Evolutionary conservation across 257 asterid genomes (phyloP).

Genomic region (Nicotiana paniculata): DNA sequence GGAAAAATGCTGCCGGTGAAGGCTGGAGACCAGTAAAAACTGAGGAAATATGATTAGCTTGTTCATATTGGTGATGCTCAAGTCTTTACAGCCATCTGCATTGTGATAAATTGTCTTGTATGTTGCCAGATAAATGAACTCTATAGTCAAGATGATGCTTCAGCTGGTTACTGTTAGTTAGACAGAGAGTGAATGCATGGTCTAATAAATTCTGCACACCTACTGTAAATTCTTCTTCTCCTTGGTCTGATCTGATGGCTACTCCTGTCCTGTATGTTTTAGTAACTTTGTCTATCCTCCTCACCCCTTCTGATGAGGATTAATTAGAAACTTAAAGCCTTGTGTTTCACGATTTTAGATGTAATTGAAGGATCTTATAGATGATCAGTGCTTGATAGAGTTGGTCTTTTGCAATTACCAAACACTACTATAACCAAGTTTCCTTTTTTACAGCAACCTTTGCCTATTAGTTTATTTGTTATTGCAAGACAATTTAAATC

Average conservation of each 20-base stretch:
- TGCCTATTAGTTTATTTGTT: no score
- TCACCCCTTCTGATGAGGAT: background rate
- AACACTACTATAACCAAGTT: background rate
- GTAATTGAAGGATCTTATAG: background rate
- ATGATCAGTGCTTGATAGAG: background rate
- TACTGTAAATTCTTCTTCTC: background rate
- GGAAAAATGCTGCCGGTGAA: slow-evolving; percentile 25
- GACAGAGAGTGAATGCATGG: background rate
- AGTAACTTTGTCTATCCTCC: background rate
- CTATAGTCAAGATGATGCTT: background rate
- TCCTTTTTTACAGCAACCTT: no score
- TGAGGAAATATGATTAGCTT: slow-evolving; percentile 28
- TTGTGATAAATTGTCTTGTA: background rate
- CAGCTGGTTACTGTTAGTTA: background rate
- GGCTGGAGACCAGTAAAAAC: slow-evolving; percentile 66
- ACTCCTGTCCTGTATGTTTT: background rate
- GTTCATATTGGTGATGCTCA: background rate
- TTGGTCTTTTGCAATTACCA: background rate
- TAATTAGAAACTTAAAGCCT: background rate
- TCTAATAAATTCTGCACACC: background rate
- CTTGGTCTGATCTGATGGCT: background rate
- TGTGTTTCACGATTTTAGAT: background rate
- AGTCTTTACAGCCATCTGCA: background rate
- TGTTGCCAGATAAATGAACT: background rate
- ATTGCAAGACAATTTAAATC: no score